Evolutionary conservation across 768 basidiomycete species (phyloP).

Genomic region (Boletus sensibilis): DNA sequence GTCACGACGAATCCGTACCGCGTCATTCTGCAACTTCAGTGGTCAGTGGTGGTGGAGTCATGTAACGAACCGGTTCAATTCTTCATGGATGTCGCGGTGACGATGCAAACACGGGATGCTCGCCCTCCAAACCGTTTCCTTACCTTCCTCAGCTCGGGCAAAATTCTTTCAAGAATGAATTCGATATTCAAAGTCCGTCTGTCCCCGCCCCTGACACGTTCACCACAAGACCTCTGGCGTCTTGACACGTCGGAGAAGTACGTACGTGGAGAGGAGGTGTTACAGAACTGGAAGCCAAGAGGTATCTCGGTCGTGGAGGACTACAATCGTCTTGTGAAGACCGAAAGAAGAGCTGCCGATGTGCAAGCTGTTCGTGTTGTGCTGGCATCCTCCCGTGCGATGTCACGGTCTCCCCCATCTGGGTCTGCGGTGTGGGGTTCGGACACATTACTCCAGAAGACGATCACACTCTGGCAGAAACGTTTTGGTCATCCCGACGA

Average conservation of each 20-base stretch:
- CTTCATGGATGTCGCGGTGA: slow-evolving; percentile 80
- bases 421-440: slow-evolving; percentile 63
- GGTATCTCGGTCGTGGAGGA: slow-evolving; percentile 90
- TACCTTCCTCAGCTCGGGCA: slow-evolving; percentile 74
- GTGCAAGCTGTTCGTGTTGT: slow-evolving; percentile 87
- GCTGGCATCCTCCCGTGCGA: slow-evolving; percentile 49
- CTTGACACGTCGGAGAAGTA: slow-evolving; percentile 94
- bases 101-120: slow-evolving; percentile 82
- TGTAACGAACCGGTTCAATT: slow-evolving; percentile 88
- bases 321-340: slow-evolving; percentile 66
- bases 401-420: slow-evolving; percentile 45
- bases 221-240: slow-evolving; percentile 88
- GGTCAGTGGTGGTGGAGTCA: slow-evolving; percentile 77
- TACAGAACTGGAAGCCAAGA: slow-evolving; percentile 83
- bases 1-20: slow-evolving; percentile 78
- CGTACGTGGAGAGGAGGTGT: slow-evolving; percentile 85
- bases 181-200: slow-evolving; percentile 82
- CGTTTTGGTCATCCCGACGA: slow-evolving; percentile 73
- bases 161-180: slow-evolving; percentile 74
- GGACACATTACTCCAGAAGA: slow-evolving; percentile 61
- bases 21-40: slow-evolving; percentile 74
- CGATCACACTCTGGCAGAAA: slow-evolving; percentile 81
- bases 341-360: slow-evolving; percentile 77
- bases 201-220: slow-evolving; percentile 81
- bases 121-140: slow-evolving; percentile 77